phyloP scores from a whole-genome alignment of 768 basidiomycete species.

The Mycena olivaceomarginata region DNA sequence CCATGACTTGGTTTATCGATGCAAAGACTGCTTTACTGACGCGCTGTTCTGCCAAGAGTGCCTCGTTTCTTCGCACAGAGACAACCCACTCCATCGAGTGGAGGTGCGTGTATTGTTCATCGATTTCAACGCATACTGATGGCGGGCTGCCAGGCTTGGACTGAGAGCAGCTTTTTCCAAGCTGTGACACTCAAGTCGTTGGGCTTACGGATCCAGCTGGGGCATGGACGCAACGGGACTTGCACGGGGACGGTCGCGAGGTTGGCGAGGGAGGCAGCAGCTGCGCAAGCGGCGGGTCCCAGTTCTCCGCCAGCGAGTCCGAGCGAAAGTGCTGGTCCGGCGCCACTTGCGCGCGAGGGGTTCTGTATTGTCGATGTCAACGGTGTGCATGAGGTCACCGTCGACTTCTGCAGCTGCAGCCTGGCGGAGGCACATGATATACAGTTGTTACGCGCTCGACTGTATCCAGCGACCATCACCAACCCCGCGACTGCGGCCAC shows the following conservation, averaged over 20 bases:
- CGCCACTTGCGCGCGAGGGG: background rate
- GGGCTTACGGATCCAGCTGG: constrained; percentile 25
- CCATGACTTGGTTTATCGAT: too few species aligned
- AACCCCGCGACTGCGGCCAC: constrained; percentile 35
- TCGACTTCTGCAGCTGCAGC: constrained; percentile 42
- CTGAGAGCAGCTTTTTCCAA: background rate
- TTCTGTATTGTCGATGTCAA: constrained; percentile 24
- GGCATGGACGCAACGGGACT: constrained; percentile 1
- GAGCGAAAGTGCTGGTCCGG: too few species aligned
- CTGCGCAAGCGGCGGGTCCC: background rate
- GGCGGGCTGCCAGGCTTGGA: constrained; percentile 4
- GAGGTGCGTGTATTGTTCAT: background rate
- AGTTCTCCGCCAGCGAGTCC: too few species aligned
- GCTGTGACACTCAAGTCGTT: background rate
- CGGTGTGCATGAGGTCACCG: constrained; percentile 34
- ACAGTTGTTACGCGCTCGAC: constrained; percentile 34
- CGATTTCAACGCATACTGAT: too few species aligned
- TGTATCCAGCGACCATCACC: constrained; percentile 39
- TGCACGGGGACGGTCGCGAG: constrained; percentile 7
- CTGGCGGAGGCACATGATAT: background rate
- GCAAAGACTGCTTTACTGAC: too few species aligned
- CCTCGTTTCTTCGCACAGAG: too few species aligned
- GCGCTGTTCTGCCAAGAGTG: too few species aligned
- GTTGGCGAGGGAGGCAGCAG: background rate
- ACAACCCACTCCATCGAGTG: background rate